These are phyloP conservation scores for Saccharomyces hybrid DNA, from an alignment of 1,139 yeast genomes.

Conservation along the genomic window DNA sequence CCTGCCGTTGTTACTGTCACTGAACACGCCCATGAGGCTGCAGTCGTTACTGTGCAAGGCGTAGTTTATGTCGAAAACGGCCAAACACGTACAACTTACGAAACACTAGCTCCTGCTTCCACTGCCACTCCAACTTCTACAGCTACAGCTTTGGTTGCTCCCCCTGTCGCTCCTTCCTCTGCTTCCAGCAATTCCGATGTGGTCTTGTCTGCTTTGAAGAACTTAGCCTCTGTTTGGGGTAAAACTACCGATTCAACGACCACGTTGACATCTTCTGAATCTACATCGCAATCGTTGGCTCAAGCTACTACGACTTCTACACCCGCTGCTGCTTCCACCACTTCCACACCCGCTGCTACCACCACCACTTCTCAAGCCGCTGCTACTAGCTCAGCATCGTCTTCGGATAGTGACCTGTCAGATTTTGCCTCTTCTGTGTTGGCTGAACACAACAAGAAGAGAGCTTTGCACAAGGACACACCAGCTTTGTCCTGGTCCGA, in stretches of 20 bases:
- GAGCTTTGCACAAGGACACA: conserved; percentile 56
- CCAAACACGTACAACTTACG: conserved; percentile 24
- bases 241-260: conserved; percentile 5
- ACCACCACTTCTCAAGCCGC: conserved; percentile 21
- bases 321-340: not conserved
- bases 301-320: conserved; percentile 8
- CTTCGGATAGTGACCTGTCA: conserved; percentile 17
- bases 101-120: conserved; percentile 5
- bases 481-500: conserved; percentile 54
- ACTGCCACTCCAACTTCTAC: conserved; percentile 2
- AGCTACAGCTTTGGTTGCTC: not conserved
- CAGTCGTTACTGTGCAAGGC: conserved; percentile 23
- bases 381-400: conserved; percentile 15
- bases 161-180: conserved; percentile 2
- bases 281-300: conserved; percentile 7
- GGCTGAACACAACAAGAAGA: conserved; percentile 56
- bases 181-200: conserved; percentile 4
- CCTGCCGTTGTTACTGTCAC: conserved; percentile 33
- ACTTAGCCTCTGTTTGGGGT: conserved; percentile 3
- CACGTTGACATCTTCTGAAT: conserved; percentile 6
- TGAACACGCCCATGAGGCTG: conserved; percentile 20
- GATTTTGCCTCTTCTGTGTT: conserved; percentile 39
- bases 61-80: conserved; percentile 21
- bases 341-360: conserved; percentile 16
- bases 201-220: conserved; percentile 6